Base-by-base conservation (phyloP, 768 basidiomycete genomes). In the Mycena albidolilacea region DNA sequence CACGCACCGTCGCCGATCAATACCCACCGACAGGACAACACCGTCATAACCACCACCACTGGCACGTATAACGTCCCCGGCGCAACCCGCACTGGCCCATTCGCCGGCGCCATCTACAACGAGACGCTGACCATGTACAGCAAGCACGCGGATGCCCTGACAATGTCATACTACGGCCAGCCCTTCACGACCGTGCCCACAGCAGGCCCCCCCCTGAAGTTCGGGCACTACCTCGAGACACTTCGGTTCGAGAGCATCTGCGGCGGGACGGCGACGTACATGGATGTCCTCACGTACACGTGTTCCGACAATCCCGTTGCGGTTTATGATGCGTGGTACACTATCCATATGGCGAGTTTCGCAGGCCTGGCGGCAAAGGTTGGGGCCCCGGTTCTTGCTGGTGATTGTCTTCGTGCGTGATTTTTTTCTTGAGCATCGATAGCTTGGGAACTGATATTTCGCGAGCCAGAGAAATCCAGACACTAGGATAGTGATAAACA, bases 51-150 rank as follows among this genome's bases (percentile, higher is more conserved):
- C 61, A 17, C 3, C 17, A 75, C 70, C 5, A 72, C 67, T 0
- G 74, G 74, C 35, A 54, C 35, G 10, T 71, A 69, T 35, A 75
- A 75, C n/a, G n/a, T n/a, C n/a, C n/a, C n/a, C n/a, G n/a, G n/a
- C n/a, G n/a, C n/a, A n/a, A n/a, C n/a, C n/a, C n/a, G n/a, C n/a
- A n/a, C n/a, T n/a, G n/a, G n/a, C n/a, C n/a, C n/a, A n/a, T n/a
- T n/a, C n/a, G n/a, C n/a, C n/a, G n/a, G n/a, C n/a, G n/a, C n/a
- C n/a, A n/a, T n/a, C n/a, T n/a, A n/a, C n/a, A n/a, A n/a, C 54
- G 74, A 75, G 50, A 64, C 60, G 11, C 59, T 75, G 35, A 71
- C 58, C 9, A 21, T n/a, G 37, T 59, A 50, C 57, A 3, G 4
- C 14, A 3, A 15, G 1, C 64, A 41, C 23, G 39, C 72, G 7